Evolutionary conservation across 805 yeast genomes (phyloP).

Genomic region (Candida cerambycidarum): DNA sequence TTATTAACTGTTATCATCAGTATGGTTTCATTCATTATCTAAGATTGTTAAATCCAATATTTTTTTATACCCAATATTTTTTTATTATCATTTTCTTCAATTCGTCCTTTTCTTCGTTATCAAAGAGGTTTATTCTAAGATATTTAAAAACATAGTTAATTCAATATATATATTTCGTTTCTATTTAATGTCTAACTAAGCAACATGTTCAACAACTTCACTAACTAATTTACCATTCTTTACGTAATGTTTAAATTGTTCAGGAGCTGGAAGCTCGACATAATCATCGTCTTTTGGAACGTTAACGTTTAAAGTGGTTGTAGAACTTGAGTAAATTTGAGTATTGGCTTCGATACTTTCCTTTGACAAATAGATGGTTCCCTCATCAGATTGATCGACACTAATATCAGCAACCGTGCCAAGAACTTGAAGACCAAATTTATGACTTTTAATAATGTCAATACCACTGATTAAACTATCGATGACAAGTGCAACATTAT

Average conservation of each 20-base stretch:
- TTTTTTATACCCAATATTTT: neutral
- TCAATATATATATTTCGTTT: neutral
- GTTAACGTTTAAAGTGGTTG: slow-evolving; percentile 84
- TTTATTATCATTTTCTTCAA: neutral
- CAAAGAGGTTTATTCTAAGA: no score
- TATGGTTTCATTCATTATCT: neutral
- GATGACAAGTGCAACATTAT: slow-evolving; percentile 71
- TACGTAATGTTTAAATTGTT: slow-evolving; percentile 80
- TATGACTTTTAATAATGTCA: slow-evolving; percentile 78
- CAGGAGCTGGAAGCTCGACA: slow-evolving; percentile 83
- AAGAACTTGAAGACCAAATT: slow-evolving; percentile 81
- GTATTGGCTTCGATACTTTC: slow-evolving; percentile 64
- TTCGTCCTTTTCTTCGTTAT: no score
- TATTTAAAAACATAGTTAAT: no score
- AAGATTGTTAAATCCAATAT: no score
- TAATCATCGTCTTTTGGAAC: slow-evolving; percentile 77
- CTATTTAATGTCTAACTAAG: no score
- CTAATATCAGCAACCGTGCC: slow-evolving; percentile 82
- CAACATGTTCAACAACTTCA: slow-evolving; percentile 80
- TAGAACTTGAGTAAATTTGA: slow-evolving; percentile 76
- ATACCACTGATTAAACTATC: slow-evolving; percentile 86
- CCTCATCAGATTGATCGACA: slow-evolving; percentile 86
- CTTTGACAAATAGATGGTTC: slow-evolving; percentile 73
- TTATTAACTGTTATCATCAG: neutral
- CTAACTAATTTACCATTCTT: slow-evolving; percentile 61